Conservation (phyloP, 768 basidiomycete species). For the Mycena vulgaris region DNA sequence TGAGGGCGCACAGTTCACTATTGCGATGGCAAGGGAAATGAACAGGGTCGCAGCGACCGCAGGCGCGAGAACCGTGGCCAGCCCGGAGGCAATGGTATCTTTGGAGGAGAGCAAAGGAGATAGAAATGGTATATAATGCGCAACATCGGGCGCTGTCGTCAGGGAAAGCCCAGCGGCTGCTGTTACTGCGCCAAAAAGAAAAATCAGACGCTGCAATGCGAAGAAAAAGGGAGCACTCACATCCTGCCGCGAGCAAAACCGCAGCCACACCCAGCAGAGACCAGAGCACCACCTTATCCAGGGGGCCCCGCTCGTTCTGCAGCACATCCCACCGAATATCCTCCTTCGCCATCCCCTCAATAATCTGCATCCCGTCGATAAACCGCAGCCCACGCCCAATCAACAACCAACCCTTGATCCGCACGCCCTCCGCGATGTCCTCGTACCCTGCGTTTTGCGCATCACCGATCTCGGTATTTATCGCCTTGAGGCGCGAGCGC, state of each 20-base stretch:
- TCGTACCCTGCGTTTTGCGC: constrained; percentile 77
- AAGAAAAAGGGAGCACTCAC: constrained; percentile 61
- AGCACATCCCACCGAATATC: constrained; percentile 87
- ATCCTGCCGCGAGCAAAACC: constrained; percentile 67
- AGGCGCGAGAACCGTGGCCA: constrained; percentile 79
- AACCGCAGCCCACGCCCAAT: constrained; percentile 78
- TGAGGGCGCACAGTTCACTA: constrained; percentile 69
- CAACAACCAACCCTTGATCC: constrained; percentile 85
- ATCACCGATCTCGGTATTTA: constrained; percentile 82
- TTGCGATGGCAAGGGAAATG: constrained; percentile 64
- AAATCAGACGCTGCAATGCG: constrained; percentile 22
- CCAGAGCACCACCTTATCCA: constrained; percentile 72
- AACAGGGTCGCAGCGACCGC: constrained; percentile 74
- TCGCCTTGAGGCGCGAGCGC: constrained; percentile 77
- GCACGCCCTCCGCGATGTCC: constrained; percentile 79
- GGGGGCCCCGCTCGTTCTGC: constrained; percentile 67
- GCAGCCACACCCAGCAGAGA: constrained; percentile 64
- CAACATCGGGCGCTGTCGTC: constrained; percentile 79
- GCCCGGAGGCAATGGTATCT: constrained; percentile 68
- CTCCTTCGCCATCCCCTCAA: constrained; percentile 87
- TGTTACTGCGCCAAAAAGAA: constrained; percentile 64
- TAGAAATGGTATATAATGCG: constrained; percentile 80
- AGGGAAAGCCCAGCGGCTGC: constrained; percentile 79
- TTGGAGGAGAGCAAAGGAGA: constrained; percentile 60
- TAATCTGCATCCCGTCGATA: constrained; percentile 75